Evolutionary conservation across 345 rosid genomes (phyloP).

Genomic region (Aegle marmelos): DNA sequence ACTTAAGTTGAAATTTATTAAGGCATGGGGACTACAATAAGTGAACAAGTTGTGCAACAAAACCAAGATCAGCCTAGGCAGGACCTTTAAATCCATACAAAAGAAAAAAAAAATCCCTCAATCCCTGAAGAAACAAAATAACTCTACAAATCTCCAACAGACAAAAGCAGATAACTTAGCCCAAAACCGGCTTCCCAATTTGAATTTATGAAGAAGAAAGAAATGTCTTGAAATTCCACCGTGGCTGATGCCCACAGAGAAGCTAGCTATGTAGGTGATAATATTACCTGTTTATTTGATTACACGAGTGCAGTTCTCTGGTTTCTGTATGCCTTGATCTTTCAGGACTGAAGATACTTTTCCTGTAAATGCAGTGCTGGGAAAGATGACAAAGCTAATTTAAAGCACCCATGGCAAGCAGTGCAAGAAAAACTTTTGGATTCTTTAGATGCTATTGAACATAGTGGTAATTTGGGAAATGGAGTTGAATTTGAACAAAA

Average conservation of each 20-base stretch:
- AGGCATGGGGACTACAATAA: not conserved
- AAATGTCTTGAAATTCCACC: not conserved
- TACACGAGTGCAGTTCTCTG: constrained; percentile 3
- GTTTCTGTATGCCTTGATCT: constrained; percentile 4
- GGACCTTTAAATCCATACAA: not conserved
- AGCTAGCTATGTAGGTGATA: not conserved
- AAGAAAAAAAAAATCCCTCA: not conserved
- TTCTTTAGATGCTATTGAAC: constrained; percentile 55
- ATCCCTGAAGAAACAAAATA: not conserved
- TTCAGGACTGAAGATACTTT: constrained; percentile 4
- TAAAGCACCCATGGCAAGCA: constrained; percentile 53
- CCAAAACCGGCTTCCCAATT: not conserved
- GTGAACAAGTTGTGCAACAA: not conserved
- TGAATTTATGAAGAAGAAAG: not conserved
- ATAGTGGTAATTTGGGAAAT: constrained; percentile 35
- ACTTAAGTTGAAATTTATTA: too few relatives aligned
- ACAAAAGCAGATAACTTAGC: not conserved
- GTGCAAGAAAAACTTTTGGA: constrained; percentile 67
- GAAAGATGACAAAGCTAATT: constrained; percentile 35
- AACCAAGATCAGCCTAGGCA: not conserved
- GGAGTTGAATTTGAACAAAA: constrained; percentile 43
- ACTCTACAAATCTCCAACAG: not conserved
- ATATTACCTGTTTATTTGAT: not conserved
- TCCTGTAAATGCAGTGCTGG: constrained; percentile 32
- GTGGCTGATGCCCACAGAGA: not conserved